phyloP scores from a whole-genome alignment of 305 asterid species.

The Vinca major region DNA sequence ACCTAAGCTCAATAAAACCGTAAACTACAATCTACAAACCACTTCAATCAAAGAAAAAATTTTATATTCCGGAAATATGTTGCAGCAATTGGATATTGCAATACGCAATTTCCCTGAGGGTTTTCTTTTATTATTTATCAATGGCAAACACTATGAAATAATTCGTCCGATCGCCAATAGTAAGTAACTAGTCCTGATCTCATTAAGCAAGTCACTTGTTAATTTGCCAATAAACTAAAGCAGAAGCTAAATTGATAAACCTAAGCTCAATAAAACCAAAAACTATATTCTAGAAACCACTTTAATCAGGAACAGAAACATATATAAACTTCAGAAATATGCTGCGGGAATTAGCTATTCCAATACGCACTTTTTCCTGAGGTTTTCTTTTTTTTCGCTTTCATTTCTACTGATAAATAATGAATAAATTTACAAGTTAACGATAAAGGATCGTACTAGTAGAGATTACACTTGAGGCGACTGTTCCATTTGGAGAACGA shows the following conservation, averaged over 20 bases:
- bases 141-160: slow-evolving; percentile 64
- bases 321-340: not conserved
- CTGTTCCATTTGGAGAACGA: slow-evolving; percentile 88
- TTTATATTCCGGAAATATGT: not conserved
- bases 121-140: not conserved
- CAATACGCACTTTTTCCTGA: not conserved
- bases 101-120: not conserved
- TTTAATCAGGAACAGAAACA: not conserved
- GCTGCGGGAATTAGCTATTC: too few species aligned
- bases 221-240: not conserved
- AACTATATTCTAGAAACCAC: not conserved
- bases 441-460: slow-evolving; percentile 42
- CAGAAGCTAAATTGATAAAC: not conserved
- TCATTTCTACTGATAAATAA: too few species aligned
- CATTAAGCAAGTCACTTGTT: not conserved
- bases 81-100: too few species aligned
- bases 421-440: not conserved
- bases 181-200: not conserved
- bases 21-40: not conserved
- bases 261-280: not conserved
- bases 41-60: not conserved
- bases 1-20: not conserved
- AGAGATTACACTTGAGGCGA: slow-evolving; percentile 93
- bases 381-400: too few species aligned
- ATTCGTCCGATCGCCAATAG: slow-evolving; percentile 50